These are phyloP conservation scores for Lasiodiplodia sp. DNA, from an alignment of 2,329 filamentous ascomycete genomes.

Conservation along the genomic window DNA sequence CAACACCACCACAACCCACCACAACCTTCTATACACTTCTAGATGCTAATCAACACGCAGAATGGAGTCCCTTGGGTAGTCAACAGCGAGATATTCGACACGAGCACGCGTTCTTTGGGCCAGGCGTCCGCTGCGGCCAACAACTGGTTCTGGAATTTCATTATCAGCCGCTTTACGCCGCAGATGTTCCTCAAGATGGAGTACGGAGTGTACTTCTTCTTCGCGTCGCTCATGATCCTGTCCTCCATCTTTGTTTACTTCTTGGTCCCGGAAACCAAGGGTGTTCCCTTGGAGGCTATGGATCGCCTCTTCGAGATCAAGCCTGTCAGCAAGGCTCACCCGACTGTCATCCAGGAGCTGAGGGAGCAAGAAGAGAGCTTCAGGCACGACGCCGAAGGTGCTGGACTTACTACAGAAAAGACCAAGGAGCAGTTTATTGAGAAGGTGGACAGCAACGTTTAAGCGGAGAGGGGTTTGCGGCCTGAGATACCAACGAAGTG, in stretches of 20 bases:
- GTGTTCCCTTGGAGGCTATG: slow-evolving; percentile 55
- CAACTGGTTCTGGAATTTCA: slow-evolving; percentile 78
- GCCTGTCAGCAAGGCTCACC: slow-evolving; percentile 51
- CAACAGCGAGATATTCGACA: slow-evolving; percentile 71
- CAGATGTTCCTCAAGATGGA: slow-evolving; percentile 63
- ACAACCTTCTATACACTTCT: slow-evolving; percentile 59
- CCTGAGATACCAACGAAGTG: too few relatives aligned
- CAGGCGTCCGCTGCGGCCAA: slow-evolving; percentile 75
- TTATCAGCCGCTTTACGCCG: slow-evolving; percentile 70
- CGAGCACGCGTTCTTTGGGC: slow-evolving; percentile 71
- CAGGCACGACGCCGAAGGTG: slow-evolving; percentile 49
- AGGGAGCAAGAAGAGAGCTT: slow-evolving; percentile 50
- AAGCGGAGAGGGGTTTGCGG: neutral
- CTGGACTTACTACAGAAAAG: slow-evolving; percentile 37
- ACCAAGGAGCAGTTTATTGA: slow-evolving; percentile 28
- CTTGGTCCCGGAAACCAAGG: slow-evolving; percentile 53
- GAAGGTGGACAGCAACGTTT: slow-evolving; percentile 29
- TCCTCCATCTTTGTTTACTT: slow-evolving; percentile 56
- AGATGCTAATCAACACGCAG: slow-evolving; percentile 59
- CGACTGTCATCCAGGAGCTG: slow-evolving; percentile 48
- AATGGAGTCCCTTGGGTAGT: slow-evolving; percentile 77
- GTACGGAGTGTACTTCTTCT: slow-evolving; percentile 55
- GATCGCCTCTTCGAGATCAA: slow-evolving; percentile 55
- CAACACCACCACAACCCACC: slow-evolving; percentile 35
- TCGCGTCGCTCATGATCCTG: slow-evolving; percentile 56